Percentiles rank a stretch among this genome's conserved stretches.
These are phyloP conservation scores for Areca catechu DNA, from an alignment of 176 grass and related monocot genomes.

Conservation along the genomic window DNA sequence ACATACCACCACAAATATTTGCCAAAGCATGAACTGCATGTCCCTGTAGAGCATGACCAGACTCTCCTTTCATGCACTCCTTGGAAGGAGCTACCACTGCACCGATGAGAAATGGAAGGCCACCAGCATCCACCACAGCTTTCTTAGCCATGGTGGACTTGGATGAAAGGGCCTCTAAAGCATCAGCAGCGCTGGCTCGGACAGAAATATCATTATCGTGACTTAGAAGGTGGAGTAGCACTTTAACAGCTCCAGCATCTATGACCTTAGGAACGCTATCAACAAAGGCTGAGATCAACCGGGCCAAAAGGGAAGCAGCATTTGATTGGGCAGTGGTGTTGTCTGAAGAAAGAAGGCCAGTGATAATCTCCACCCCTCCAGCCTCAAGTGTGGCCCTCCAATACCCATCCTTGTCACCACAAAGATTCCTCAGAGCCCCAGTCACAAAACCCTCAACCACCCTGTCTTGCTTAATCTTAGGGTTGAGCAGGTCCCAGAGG, in stretches of 20 bases:
- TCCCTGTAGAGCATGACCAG: constrained; percentile 77
- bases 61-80: constrained; percentile 79
- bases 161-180: constrained; percentile 80
- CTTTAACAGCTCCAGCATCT: constrained; percentile 74
- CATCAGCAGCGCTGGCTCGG: constrained; percentile 89
- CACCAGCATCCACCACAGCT: constrained; percentile 89
- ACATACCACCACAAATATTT: constrained; percentile 87
- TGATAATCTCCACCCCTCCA: constrained; percentile 93
- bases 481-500: constrained; percentile 75
- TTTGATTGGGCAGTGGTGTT: constrained; percentile 88
- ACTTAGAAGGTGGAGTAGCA: constrained; percentile 69
- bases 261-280: constrained; percentile 82
- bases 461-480: constrained; percentile 51
- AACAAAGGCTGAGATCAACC: constrained; percentile 68
- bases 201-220: constrained; percentile 79
- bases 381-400: constrained; percentile 91
- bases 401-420: constrained; percentile 86
- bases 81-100: constrained; percentile 90
- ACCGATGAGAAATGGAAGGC: constrained; percentile 78
- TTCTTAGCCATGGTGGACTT: constrained; percentile 88
- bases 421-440: constrained; percentile 88
- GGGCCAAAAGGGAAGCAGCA: constrained; percentile 90
- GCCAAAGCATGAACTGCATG: constrained; percentile 72
- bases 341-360: constrained; percentile 75
- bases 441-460: constrained; percentile 90